These are phyloP conservation scores for Colletotrichum kahawae DNA, from an alignment of 2,329 filamentous ascomycete species.

Conservation along the genomic window DNA sequence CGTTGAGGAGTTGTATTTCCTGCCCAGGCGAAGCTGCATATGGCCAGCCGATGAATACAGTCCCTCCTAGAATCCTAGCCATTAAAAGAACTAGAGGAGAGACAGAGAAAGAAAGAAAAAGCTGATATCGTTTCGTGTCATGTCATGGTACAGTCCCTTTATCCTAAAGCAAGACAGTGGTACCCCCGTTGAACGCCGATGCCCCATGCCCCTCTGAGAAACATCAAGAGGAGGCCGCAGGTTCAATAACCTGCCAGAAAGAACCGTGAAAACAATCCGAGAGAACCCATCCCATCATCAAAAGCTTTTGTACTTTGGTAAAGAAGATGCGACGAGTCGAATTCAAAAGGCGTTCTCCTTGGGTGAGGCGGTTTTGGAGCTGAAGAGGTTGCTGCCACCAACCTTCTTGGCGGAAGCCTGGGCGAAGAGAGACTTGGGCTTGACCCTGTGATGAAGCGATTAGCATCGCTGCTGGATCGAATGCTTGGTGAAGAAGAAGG, in stretches of 20 bases:
- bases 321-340: conserved; percentile 15
- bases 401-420: conserved; percentile 69
- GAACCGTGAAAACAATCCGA: conserved; percentile 7
- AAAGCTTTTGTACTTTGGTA: conserved; percentile 16
- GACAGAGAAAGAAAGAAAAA: conserved; percentile 13
- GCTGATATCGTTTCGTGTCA: conserved; percentile 25
- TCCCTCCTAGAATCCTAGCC: neutral
- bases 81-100: neutral
- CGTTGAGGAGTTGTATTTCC: conserved; percentile 14
- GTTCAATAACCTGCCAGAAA: neutral
- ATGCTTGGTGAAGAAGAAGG: neutral
- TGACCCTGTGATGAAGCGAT: conserved; percentile 49
- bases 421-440: conserved; percentile 72
- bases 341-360: conserved; percentile 10
- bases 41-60: conserved; percentile 13
- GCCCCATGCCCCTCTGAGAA: conserved; percentile 3
- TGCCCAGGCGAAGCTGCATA: neutral
- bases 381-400: conserved; percentile 35
- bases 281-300: conserved; percentile 9
- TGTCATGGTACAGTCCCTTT: conserved; percentile 21
- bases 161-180: conserved; percentile 16
- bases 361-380: conserved; percentile 25
- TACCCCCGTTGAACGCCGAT: conserved; percentile 19
- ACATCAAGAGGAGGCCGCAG: neutral
- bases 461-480: neutral